These are phyloP conservation scores for Trichoderma sp. DNA, from an alignment of 2,329 filamentous ascomycete species.

Conservation along the genomic window DNA sequence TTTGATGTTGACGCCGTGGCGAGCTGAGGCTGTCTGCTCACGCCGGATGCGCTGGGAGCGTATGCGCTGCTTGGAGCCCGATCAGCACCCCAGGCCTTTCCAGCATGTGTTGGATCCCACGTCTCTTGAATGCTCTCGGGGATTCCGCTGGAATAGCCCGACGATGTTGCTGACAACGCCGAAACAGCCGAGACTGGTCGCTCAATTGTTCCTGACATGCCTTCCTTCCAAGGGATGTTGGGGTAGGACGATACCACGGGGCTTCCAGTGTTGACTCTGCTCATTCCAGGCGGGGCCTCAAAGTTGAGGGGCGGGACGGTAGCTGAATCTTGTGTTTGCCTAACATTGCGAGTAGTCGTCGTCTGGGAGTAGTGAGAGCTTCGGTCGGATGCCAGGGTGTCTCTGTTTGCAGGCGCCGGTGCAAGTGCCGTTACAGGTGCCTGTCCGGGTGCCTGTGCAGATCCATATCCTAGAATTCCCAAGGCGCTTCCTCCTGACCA, in stretches of 20 bases:
- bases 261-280: conserved; percentile 65
- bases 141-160: conserved; percentile 63
- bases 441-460: conserved; percentile 31
- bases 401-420: conserved; percentile 37
- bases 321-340: conserved; percentile 64
- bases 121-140: conserved; percentile 61
- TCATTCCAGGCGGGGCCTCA: conserved; percentile 61
- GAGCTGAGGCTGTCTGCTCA: conserved; percentile 52
- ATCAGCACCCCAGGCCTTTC: conserved; percentile 49
- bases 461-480: conserved; percentile 61
- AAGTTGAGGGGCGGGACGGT: conserved; percentile 68
- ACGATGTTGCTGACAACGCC: conserved; percentile 31
- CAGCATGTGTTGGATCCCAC: conserved; percentile 50
- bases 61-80: conserved; percentile 55
- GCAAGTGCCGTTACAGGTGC: neutral
- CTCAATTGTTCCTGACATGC: conserved; percentile 61
- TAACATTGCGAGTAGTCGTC: conserved; percentile 30
- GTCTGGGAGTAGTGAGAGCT: conserved; percentile 55
- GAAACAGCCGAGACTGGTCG: conserved; percentile 49
- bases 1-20: conserved; percentile 50
- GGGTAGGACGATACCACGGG: conserved; percentile 64
- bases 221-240: conserved; percentile 52
- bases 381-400: conserved; percentile 53
- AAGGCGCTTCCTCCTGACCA: conserved; percentile 72
- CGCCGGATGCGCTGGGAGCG: conserved; percentile 39